phyloP scores from a whole-genome alignment of 2,329 filamentous ascomycete species.

The Ophiostoma quercus region DNA sequence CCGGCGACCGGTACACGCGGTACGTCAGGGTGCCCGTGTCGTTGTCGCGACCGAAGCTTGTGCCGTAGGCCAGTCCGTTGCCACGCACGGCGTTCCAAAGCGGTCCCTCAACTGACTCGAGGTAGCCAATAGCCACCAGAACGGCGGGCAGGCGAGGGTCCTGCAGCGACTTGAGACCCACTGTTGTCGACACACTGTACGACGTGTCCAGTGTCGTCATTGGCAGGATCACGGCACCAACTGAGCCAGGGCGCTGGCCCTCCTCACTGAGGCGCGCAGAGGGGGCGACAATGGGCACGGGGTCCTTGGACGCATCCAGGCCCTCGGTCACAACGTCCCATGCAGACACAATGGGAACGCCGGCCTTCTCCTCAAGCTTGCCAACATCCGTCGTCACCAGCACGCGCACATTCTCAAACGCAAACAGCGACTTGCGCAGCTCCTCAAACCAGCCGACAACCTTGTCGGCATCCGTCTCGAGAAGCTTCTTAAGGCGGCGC shows the following conservation, averaged over 20 bases:
- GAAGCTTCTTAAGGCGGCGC: conserved; percentile 73
- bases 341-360: conserved; percentile 50
- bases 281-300: conserved; percentile 66
- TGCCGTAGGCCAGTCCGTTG: conserved; percentile 87
- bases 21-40: conserved; percentile 79
- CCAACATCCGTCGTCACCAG: conserved; percentile 76
- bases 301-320: conserved; percentile 44
- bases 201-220: conserved; percentile 92
- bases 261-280: conserved; percentile 67
- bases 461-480: conserved; percentile 68
- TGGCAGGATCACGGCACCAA: conserved; percentile 72
- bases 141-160: conserved; percentile 77
- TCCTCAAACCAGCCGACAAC: conserved; percentile 74
- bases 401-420: conserved; percentile 77
- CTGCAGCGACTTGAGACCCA: conserved; percentile 67
- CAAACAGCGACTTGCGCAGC: conserved; percentile 70
- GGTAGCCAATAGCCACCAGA: conserved; percentile 82
- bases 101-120: conserved; percentile 89
- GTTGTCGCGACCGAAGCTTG: conserved; percentile 69
- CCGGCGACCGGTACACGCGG: conserved; percentile 83
- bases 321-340: conserved; percentile 63
- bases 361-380: conserved; percentile 60
- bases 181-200: conserved; percentile 70
- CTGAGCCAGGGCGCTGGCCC: conserved; percentile 67
- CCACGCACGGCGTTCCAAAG: conserved; percentile 92